Conservation (phyloP, 495 filamentous ascomycete genomes). For the Aspergillus ostianus region DNA sequence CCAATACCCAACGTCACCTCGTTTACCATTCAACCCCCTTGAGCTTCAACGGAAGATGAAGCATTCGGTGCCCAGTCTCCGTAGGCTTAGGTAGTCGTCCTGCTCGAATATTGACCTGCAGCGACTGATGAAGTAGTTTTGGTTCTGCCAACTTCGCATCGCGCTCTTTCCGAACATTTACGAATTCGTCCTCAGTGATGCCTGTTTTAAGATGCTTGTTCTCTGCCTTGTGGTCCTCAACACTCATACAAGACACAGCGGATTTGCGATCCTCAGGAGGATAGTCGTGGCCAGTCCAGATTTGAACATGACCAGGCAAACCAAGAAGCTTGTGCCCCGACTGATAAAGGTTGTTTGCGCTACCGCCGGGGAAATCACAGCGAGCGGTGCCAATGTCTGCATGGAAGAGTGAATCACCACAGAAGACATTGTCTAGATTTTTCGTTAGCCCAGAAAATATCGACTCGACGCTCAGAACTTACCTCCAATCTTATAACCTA, state of each 20-base stretch:
- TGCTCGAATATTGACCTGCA: slow-evolving; percentile 60
- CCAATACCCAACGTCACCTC: too few species aligned
- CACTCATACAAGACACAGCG: slow-evolving; percentile 46
- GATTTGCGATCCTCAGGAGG: slow-evolving; percentile 30
- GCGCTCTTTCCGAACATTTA: slow-evolving; percentile 42
- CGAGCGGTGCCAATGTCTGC: slow-evolving; percentile 57
- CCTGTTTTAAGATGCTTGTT: slow-evolving; percentile 55
- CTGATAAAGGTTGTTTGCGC: slow-evolving; percentile 40
- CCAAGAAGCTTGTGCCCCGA: slow-evolving; percentile 47
- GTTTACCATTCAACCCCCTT: not conserved
- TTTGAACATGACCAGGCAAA: slow-evolving; percentile 42
- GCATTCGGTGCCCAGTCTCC: not conserved
- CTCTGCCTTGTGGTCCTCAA: slow-evolving; percentile 43
- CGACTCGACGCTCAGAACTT: not conserved
- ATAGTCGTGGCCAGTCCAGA: slow-evolving; percentile 55
- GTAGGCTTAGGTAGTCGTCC: slow-evolving; percentile 41
- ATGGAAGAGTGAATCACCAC: slow-evolving; percentile 61
- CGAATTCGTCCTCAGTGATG: slow-evolving; percentile 43
- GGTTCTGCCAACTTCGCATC: slow-evolving; percentile 51
- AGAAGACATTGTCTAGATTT: slow-evolving; percentile 50
- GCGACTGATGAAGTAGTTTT: slow-evolving; percentile 50
- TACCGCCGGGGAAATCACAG: slow-evolving; percentile 61
- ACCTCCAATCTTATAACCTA: slow-evolving; percentile 57
- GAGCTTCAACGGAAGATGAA: not conserved
- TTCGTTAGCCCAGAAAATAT: not conserved